Percentiles rank a stretch among this genome's conserved stretches.
Evolutionary conservation across 1,284 basidiomycete species (phyloP).

Genomic region (Naganishia sp.): DNA sequence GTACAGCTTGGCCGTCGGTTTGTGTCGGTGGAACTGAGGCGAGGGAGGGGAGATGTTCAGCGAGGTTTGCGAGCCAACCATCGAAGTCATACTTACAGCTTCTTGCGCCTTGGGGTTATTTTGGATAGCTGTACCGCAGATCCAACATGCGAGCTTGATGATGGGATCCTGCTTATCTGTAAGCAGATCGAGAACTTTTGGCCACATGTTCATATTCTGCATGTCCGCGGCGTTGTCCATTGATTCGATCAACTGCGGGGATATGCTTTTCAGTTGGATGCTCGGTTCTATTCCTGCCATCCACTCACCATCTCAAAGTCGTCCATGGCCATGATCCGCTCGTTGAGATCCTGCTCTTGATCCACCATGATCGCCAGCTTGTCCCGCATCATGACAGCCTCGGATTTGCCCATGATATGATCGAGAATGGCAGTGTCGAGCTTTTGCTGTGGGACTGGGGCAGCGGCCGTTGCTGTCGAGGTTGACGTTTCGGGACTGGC

Average conservation of each 20-base stretch:
- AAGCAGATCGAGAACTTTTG: slow-evolving; percentile 70
- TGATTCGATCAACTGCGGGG: slow-evolving; percentile 74
- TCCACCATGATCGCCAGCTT: slow-evolving; percentile 74
- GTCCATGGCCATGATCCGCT: slow-evolving; percentile 78
- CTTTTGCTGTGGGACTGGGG: slow-evolving; percentile 29
- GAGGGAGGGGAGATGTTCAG: slow-evolving; percentile 6
- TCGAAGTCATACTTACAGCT: slow-evolving; percentile 61
- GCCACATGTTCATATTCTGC: slow-evolving; percentile 81
- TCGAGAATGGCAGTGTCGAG: slow-evolving; percentile 70
- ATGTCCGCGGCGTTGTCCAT: slow-evolving; percentile 97
- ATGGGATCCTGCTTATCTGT: slow-evolving; percentile 64
- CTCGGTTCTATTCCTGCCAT: neutral
- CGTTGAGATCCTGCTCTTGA: slow-evolving; percentile 62
- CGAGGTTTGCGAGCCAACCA: neutral
- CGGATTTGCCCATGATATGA: slow-evolving; percentile 79
- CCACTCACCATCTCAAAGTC: slow-evolving; percentile 85
- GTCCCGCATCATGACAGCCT: slow-evolving; percentile 84
- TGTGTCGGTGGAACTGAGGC: slow-evolving; percentile 66
- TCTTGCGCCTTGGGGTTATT: slow-evolving; percentile 91
- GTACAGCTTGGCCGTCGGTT: slow-evolving; percentile 62
- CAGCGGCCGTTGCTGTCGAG: slow-evolving; percentile 12
- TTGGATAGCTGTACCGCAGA: slow-evolving; percentile 89
- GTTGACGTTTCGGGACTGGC: neutral
- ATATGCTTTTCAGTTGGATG: neutral
- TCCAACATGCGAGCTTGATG: slow-evolving; percentile 79